Percentiles rank a stretch among this genome's conserved stretches.
These are phyloP conservation scores for Dactylonectria macrodidyma DNA, from an alignment of 2,329 filamentous ascomycete genomes.

Conservation along the genomic window DNA sequence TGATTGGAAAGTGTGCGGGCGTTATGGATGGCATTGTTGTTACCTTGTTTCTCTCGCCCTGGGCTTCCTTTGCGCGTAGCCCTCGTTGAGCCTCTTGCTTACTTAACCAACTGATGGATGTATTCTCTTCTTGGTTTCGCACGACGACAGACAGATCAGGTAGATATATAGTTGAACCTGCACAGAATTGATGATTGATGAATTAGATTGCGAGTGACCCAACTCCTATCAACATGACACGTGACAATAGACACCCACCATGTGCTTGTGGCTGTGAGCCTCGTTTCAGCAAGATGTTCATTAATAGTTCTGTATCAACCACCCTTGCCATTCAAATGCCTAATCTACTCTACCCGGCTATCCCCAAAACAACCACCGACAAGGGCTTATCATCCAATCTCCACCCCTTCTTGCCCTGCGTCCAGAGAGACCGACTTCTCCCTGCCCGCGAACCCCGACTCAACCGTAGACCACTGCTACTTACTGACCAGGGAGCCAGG, in stretches of 20 bases:
- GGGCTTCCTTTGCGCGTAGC: constrained; percentile 14
- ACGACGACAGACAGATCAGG: constrained; percentile 3
- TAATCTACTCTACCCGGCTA: constrained; percentile 36
- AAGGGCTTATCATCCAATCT: constrained; percentile 35
- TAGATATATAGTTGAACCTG: constrained; percentile 1
- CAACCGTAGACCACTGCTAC: constrained; percentile 34
- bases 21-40: constrained; percentile 38
- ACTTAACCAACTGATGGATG: neutral
- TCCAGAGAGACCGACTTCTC: constrained; percentile 25
- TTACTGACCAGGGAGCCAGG: constrained; percentile 35
- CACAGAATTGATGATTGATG: constrained; percentile 17
- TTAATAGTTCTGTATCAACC: constrained; percentile 48
- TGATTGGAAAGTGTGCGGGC: constrained; percentile 34
- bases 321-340: constrained; percentile 38
- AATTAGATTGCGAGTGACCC: constrained; percentile 19
- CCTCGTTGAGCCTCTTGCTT: neutral
- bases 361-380: constrained; percentile 29
- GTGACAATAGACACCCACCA: constrained; percentile 16
- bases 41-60: constrained; percentile 20
- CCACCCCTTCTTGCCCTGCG: constrained; percentile 26
- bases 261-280: constrained; percentile 2
- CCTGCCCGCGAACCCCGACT: constrained; percentile 31
- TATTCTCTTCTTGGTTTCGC: neutral
- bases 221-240: constrained; percentile 26
- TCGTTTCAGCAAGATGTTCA: constrained; percentile 48